phyloP scores from a whole-genome alignment of 176 grass and related monocot genomes.

The Phoenix roebelenii region DNA sequence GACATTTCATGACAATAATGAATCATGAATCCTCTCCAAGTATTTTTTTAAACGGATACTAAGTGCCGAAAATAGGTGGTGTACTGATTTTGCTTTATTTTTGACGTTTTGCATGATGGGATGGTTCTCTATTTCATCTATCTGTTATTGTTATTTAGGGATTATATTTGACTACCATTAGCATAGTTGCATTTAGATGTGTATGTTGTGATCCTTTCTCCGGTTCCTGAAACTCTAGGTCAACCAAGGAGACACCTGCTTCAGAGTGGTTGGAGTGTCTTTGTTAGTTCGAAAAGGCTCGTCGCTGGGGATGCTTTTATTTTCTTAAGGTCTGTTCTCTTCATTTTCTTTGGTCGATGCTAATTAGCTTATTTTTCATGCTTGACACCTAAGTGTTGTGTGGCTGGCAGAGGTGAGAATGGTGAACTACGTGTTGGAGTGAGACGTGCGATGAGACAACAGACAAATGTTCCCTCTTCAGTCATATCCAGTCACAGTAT shows the following conservation, averaged over 20 bases:
- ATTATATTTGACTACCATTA: too few species aligned
- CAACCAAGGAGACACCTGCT: constrained; percentile 89
- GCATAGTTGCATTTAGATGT: too few species aligned
- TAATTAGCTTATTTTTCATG: not conserved
- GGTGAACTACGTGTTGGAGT: constrained; percentile 91
- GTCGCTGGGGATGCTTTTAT: constrained; percentile 96
- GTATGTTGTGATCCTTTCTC: not conserved
- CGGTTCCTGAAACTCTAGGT: constrained; percentile 36
- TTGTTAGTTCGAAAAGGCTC: constrained; percentile 84
- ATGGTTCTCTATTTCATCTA: too few species aligned
- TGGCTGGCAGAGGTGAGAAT: constrained; percentile 55
- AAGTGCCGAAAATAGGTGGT: too few species aligned
- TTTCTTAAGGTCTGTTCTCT: constrained; percentile 55
- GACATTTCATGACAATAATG: too few species aligned
- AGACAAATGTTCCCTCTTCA: constrained; percentile 77
- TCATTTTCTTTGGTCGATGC: not conserved
- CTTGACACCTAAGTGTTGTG: not conserved
- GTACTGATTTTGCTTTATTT: too few species aligned
- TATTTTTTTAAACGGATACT: too few species aligned
- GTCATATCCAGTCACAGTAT: constrained; percentile 98
- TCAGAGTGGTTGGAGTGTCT: constrained; percentile 98
- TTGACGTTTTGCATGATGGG: too few species aligned
- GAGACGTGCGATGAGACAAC: constrained; percentile 89
- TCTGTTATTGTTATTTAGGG: too few species aligned
- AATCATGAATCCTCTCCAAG: too few species aligned